phyloP scores from a whole-genome alignment of 2,329 filamentous ascomycete genomes.

The Pseudopyrenochaeta lycopersici region DNA sequence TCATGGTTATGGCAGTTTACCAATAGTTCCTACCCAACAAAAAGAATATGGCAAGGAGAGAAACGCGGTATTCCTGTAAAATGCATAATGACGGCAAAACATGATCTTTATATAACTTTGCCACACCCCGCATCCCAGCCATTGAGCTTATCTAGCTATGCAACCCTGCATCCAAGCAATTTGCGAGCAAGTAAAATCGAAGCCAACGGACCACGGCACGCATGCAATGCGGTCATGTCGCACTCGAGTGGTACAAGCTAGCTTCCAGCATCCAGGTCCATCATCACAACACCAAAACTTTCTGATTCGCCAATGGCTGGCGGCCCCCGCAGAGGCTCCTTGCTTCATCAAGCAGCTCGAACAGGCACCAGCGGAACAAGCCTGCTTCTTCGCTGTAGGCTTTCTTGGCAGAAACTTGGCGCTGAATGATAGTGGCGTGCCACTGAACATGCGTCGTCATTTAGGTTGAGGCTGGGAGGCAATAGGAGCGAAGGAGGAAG shows the following conservation, averaged over 20 bases:
- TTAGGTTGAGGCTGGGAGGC: slow-evolving; percentile 3
- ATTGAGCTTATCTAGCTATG: slow-evolving; percentile 5
- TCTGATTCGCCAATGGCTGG: not conserved
- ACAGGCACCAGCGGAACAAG: not conserved
- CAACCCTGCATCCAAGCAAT: slow-evolving; percentile 1
- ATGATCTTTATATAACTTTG: not conserved
- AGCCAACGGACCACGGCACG: not conserved
- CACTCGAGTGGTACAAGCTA: not conserved
- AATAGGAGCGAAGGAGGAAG: not conserved
- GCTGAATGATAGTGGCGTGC: slow-evolving; percentile 18
- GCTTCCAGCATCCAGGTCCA: not conserved
- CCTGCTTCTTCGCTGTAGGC: slow-evolving; percentile 17
- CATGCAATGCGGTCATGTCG: slow-evolving; percentile 1
- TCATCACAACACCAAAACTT: not conserved
- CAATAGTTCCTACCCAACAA: not conserved
- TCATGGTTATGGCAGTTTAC: slow-evolving; percentile 21
- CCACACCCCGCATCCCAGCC: not conserved
- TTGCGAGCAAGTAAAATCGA: slow-evolving; percentile 5
- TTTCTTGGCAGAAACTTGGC: slow-evolving; percentile 23
- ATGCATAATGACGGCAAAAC: not conserved
- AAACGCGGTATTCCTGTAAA: not conserved
- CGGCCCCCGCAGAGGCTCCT: not conserved
- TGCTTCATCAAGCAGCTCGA: not conserved
- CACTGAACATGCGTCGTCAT: slow-evolving; percentile 3
- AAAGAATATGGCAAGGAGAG: not conserved